Percentiles rank a stretch among this genome's conserved stretches.
Conservation (phyloP, 352 stramenopile species). For the Globisporangium viniferum region DNA sequence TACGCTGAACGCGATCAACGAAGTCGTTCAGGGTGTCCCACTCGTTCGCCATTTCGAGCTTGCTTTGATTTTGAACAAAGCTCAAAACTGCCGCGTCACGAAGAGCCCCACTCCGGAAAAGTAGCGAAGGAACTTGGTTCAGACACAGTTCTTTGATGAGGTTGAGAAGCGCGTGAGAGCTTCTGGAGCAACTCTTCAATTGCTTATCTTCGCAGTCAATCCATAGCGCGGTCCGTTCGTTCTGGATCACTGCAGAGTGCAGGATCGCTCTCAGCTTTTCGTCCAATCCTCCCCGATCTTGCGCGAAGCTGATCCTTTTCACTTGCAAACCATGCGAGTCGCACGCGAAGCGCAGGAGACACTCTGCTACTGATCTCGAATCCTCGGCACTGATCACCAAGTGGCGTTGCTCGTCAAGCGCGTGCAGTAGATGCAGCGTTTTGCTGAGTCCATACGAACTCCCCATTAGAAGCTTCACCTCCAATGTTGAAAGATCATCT, state of each 20-base stretch:
- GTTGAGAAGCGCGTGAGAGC: slow-evolving; percentile 16
- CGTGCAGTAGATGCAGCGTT: slow-evolving; percentile 33
- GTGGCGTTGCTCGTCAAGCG: slow-evolving; percentile 26
- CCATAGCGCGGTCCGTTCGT: slow-evolving; percentile 38
- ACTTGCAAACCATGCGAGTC: slow-evolving; percentile 38
- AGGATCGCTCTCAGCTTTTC: slow-evolving; percentile 18
- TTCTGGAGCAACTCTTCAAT: not conserved
- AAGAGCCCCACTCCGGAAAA: slow-evolving; percentile 31
- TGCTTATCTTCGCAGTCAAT: slow-evolving; percentile 14
- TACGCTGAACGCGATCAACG: slow-evolving; percentile 25
- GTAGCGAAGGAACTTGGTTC: slow-evolving; percentile 30
- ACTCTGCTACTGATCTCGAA: slow-evolving; percentile 15
- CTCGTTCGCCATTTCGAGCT: slow-evolving; percentile 35
- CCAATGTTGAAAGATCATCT: slow-evolving; percentile 6
- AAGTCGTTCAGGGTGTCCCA: slow-evolving; percentile 29
- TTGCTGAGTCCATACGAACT: slow-evolving; percentile 36
- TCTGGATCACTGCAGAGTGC: slow-evolving; percentile 24
- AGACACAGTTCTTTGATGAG: slow-evolving; percentile 34
- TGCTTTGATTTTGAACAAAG: slow-evolving; percentile 31
- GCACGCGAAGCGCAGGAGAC: slow-evolving; percentile 35
- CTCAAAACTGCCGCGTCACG: slow-evolving; percentile 29
- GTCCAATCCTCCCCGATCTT: not conserved
- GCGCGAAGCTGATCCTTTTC: slow-evolving; percentile 10
- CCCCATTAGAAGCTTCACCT: slow-evolving; percentile 24
- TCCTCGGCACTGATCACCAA: slow-evolving; percentile 25